phyloP scores from a whole-genome alignment of 805 yeast species.

The Metschnikowia noctiluminum region DNA sequence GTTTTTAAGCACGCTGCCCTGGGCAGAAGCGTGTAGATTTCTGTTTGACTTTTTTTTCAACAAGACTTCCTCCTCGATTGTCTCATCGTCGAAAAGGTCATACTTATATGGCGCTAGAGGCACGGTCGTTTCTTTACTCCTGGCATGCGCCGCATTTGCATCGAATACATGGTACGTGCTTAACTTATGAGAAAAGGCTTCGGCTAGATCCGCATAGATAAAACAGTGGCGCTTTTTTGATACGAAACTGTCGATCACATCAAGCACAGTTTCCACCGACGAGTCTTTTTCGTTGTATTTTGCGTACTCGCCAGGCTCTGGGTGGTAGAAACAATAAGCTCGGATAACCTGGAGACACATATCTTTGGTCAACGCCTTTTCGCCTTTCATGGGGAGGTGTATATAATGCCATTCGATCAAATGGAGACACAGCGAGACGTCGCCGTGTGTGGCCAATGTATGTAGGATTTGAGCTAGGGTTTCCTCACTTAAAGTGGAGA shows the following conservation, averaged over 20 bases:
- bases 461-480: constrained; percentile 28
- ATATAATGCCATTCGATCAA: constrained; percentile 37
- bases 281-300: constrained; percentile 18
- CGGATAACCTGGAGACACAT: constrained; percentile 31
- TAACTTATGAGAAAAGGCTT: constrained; percentile 29
- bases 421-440: constrained; percentile 31
- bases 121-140: constrained; percentile 1
- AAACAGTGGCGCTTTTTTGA: constrained; percentile 6
- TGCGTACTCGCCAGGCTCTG: constrained; percentile 3
- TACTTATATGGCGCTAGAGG: background rate
- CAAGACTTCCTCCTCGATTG: constrained; percentile 3
- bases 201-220: constrained; percentile 28
- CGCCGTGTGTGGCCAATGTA: constrained; percentile 34
- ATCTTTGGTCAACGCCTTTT: constrained; percentile 31
- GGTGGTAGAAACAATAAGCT: constrained; percentile 30
- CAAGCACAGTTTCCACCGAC: constrained; percentile 29
- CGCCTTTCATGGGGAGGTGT: constrained; percentile 31
- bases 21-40: constrained; percentile 23
- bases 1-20: constrained; percentile 35
- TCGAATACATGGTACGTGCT: constrained; percentile 26
- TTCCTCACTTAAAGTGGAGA: constrained; percentile 21
- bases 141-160: constrained; percentile 19
- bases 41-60: constrained; percentile 24
- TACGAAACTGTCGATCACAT: constrained; percentile 29
- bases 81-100: background rate